A percentile compares a stretch with the other conserved stretches of the same genome.
phyloP scores from a whole-genome alignment of 495 filamentous ascomycete species.

The Trichoderma virens region DNA sequence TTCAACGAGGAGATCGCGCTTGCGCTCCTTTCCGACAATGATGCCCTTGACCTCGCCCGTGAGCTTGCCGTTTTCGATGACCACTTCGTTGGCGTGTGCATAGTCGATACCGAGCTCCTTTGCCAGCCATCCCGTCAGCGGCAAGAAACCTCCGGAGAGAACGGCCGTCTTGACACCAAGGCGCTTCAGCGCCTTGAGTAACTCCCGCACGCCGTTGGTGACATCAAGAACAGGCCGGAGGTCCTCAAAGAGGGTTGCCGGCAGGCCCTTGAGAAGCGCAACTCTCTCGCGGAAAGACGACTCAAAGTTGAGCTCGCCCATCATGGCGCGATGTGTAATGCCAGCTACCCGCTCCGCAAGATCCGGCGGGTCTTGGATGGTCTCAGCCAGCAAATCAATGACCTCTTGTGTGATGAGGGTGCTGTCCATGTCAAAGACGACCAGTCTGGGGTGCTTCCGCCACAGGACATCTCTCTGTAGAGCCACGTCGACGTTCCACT shows the following conservation, averaged over 20 bases:
- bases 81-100: constrained; percentile 78
- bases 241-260: constrained; percentile 71
- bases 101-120: constrained; percentile 74
- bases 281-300: constrained; percentile 71
- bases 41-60: constrained; percentile 72
- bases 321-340: constrained; percentile 91
- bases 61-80: constrained; percentile 56
- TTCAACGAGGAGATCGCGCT: constrained; percentile 64
- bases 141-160: constrained; percentile 84
- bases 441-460: constrained; percentile 68
- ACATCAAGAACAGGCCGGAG: constrained; percentile 67
- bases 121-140: constrained; percentile 79
- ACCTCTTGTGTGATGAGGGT: constrained; percentile 95
- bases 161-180: constrained; percentile 82
- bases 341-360: constrained; percentile 49
- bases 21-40: constrained; percentile 77
- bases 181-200: constrained; percentile 62
- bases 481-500: constrained; percentile 81
- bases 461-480: constrained; percentile 65
- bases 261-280: constrained; percentile 69
- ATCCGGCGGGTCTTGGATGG: constrained; percentile 52
- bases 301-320: constrained; percentile 92
- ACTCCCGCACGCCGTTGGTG: constrained; percentile 68
- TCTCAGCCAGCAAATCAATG: constrained; percentile 85
- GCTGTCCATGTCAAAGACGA: constrained; percentile 96